phyloP scores from a whole-genome alignment of 2,329 filamentous ascomycete species.

The Teratosphaeria destructans region DNA sequence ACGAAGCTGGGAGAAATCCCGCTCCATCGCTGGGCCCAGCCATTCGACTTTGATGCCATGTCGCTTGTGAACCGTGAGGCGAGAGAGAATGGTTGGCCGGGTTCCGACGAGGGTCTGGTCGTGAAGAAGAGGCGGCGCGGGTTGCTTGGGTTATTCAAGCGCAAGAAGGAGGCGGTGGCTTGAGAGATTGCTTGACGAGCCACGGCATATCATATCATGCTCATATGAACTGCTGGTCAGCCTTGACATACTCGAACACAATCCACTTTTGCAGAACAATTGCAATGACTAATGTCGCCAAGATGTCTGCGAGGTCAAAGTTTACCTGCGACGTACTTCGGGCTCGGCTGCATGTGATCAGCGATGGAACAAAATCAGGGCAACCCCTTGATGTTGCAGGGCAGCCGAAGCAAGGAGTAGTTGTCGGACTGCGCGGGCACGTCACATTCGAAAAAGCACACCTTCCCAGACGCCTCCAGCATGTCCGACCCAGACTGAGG shows the following conservation, averaged over 20 bases:
- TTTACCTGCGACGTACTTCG: neutral
- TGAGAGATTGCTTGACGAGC: neutral
- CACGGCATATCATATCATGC: too few species aligned
- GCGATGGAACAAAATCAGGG: too few species aligned
- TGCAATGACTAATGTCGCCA: neutral
- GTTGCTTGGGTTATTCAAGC: slow-evolving; percentile 12
- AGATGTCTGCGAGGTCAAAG: neutral
- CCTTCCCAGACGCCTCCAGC: neutral
- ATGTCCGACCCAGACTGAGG: neutral
- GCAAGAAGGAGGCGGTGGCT: slow-evolving; percentile 1
- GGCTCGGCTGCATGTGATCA: too few species aligned
- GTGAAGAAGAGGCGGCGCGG: slow-evolving; percentile 10
- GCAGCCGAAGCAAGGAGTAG: slow-evolving; percentile 15
- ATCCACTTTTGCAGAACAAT: neutral
- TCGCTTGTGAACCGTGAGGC: slow-evolving; percentile 32
- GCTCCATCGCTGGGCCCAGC: slow-evolving; percentile 32
- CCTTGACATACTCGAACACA: too few species aligned
- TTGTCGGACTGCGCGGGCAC: slow-evolving; percentile 4
- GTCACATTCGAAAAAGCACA: too few species aligned
- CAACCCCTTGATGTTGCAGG: too few species aligned
- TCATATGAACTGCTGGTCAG: too few species aligned
- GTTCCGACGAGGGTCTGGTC: neutral
- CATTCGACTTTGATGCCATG: slow-evolving; percentile 34
- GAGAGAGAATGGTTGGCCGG: slow-evolving; percentile 19
- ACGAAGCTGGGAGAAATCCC: slow-evolving; percentile 42